Evolutionary conservation across 805 yeast genomes (phyloP), one percentile per base, ranked within the genome.

Genomic region (Candida dajiaensis): DNA sequence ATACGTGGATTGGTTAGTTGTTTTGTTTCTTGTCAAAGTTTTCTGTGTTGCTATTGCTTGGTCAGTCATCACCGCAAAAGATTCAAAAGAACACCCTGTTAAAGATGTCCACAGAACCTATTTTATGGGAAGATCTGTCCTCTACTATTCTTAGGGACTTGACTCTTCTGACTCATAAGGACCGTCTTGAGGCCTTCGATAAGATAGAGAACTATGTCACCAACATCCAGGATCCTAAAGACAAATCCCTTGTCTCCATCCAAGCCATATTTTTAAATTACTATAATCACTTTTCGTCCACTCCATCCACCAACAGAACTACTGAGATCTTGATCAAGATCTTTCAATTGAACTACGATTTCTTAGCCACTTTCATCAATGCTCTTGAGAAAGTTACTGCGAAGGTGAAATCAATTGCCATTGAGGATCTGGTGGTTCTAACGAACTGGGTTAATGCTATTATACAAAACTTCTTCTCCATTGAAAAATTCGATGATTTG

Each of bases 371-470:
- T 10, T 51, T 53, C 23, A 38, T 51, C 8, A 53, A 49, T 15
- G 64, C 57, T 10, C 55, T 68, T 36, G 55, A 59, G 19, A 56
- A 58, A 41, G 56, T 70, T 7, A 64, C 72, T 4, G 33, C 60
- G 7, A 56, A 61, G 39, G 39, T 48, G 21, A 57, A 43, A 25
- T 55, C 72, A n/a, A 68, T 74, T 48, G 85, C 92, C 1, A 60
- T 74, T 6, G 67, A 77, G 2, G 87, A 80, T 61, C 67, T 81
- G 49, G 59, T 80, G 51, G 73, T 82, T 25, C 62, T 85, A 22
- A 65, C 85, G 37, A 70, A 71, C 16, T 85, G 90, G 89, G 63
- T 71, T 40, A 70, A 72, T 43, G 59, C 61, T 41, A 52, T 56
- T 31, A 56, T 77, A 61, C 39, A 67, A 4, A 54, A 50, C 22